phyloP scores from a whole-genome alignment of 306 rosid genomes.

The Begonia fuchsioides region DNA sequence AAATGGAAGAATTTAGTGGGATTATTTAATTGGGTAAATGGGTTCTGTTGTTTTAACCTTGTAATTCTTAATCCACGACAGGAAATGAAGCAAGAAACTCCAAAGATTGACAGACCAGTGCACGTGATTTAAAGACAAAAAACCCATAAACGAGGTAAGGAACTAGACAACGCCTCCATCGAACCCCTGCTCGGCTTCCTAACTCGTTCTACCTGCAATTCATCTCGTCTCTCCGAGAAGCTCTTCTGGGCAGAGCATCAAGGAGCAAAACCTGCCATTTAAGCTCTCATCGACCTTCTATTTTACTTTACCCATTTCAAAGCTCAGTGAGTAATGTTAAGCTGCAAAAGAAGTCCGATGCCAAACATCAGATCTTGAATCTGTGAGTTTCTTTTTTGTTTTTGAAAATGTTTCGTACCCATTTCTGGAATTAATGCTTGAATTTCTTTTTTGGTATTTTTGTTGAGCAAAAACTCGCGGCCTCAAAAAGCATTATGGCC shows the following conservation, averaged over 20 bases:
- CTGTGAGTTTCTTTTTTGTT: neutral
- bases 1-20: no score
- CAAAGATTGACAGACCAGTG: neutral
- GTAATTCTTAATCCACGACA: neutral
- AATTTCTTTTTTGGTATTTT: neutral
- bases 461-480: neutral
- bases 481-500: no score
- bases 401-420: neutral
- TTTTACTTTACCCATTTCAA: neutral
- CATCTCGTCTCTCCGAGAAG: neutral
- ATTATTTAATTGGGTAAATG: no score
- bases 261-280: neutral
- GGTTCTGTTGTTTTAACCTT: no score
- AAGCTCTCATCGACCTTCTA: neutral
- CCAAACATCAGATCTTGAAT: neutral
- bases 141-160: neutral
- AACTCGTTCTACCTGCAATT: neutral
- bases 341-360: neutral
- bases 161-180: neutral
- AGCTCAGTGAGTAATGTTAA: no score
- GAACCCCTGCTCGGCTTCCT: neutral
- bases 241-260: neutral
- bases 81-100: neutral
- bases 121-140: constrained; percentile 2
- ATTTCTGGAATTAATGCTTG: neutral